phyloP scores from a whole-genome alignment of 805 yeast species.

The Wickerhamiella azymoides region DNA sequence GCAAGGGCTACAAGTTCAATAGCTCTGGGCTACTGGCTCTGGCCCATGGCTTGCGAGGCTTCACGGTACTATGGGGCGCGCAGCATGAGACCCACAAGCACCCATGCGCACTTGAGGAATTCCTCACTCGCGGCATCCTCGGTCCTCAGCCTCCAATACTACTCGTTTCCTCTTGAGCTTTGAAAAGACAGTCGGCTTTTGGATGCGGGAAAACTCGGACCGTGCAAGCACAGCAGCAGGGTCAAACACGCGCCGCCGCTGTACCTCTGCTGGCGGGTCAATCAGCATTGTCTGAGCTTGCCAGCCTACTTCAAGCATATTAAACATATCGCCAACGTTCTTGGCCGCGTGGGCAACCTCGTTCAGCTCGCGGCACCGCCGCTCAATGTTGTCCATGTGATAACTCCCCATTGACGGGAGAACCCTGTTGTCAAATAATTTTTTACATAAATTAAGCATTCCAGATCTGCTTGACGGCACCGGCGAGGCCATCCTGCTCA shows the following conservation, averaged over 20 bases:
- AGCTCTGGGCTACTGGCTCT: too few relatives aligned
- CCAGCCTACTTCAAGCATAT: not conserved
- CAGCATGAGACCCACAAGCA: too few relatives aligned
- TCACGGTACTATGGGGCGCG: too few relatives aligned
- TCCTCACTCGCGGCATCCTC: too few relatives aligned
- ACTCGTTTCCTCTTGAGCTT: too few relatives aligned
- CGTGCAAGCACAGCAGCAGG: not conserved
- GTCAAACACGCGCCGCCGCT: not conserved
- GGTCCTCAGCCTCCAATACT: too few relatives aligned
- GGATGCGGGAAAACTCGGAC: not conserved
- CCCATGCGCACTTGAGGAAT: too few relatives aligned
- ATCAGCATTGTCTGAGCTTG: not conserved
- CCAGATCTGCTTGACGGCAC: slow-evolving; percentile 54
- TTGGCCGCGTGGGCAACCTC: not conserved
- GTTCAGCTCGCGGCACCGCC: not conserved
- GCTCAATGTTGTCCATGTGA: not conserved
- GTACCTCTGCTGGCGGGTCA: not conserved
- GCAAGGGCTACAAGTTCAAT: too few relatives aligned
- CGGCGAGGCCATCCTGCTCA: slow-evolving; percentile 63
- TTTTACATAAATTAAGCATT: slow-evolving; percentile 25
- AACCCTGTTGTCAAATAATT: too few relatives aligned
- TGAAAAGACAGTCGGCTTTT: not conserved
- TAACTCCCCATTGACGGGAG: too few relatives aligned
- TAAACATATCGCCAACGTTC: not conserved
- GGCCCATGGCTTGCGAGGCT: too few relatives aligned